These are phyloP conservation scores for Myochromella boudieri DNA, from an alignment of 768 basidiomycete genomes.

Conservation along the genomic window DNA sequence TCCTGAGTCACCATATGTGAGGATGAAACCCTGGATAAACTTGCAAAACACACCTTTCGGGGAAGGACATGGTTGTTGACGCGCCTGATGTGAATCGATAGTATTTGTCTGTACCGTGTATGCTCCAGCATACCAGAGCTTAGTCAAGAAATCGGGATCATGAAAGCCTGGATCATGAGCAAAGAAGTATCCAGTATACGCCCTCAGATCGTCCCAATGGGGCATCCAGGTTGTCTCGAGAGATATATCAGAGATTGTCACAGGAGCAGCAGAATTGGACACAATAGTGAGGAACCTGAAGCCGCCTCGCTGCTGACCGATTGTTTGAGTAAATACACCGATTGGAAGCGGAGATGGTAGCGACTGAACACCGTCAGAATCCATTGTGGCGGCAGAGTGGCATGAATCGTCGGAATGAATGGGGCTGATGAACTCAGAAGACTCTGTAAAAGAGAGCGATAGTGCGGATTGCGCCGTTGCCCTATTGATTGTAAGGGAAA, in stretches of 20 bases:
- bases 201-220: slow-evolving; percentile 41
- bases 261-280: slow-evolving; percentile 31
- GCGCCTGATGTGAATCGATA: slow-evolving; percentile 35
- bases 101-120: slow-evolving; percentile 55
- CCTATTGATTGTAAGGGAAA: slow-evolving; percentile 28
- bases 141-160: slow-evolving; percentile 46
- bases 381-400: slow-evolving; percentile 18
- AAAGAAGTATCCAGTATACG: slow-evolving; percentile 50
- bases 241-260: slow-evolving; percentile 42
- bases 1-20: slow-evolving; percentile 22
- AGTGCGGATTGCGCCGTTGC: slow-evolving; percentile 30
- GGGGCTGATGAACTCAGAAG: slow-evolving; percentile 45
- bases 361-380: slow-evolving; percentile 34
- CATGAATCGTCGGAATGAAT: slow-evolving; percentile 42
- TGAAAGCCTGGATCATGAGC: slow-evolving; percentile 39
- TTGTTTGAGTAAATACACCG: slow-evolving; percentile 33
- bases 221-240: slow-evolving; percentile 48
- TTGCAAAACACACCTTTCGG: slow-evolving; percentile 15
- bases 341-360: slow-evolving; percentile 27
- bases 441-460: slow-evolving; percentile 51
- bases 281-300: slow-evolving; percentile 48
- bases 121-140: slow-evolving; percentile 55
- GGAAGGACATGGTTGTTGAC: slow-evolving; percentile 31
- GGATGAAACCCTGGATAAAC: neutral
- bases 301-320: slow-evolving; percentile 42